Evolutionary conservation across 192 early-diverging fungal genomes (phyloP), one percentile per base, ranked within the genome.

Genomic region (Rhizophlyctis rosea): DNA sequence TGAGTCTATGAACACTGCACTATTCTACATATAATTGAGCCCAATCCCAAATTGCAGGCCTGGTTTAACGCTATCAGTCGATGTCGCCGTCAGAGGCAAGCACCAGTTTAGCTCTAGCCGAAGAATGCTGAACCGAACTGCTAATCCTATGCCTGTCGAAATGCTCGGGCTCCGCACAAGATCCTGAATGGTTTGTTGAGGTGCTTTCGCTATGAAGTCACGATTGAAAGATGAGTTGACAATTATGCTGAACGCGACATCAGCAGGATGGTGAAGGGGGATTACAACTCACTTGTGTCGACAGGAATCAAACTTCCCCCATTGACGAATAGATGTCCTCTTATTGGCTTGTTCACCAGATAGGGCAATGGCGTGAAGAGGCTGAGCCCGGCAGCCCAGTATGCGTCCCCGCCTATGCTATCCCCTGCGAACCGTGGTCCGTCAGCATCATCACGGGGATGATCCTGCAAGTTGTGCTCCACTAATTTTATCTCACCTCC

Each of bases 41-140:
- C 93, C 95, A 27, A 97, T 70, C 4, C 93, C 93, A 69, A 98
- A 84, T 69, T 95, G 89, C 50, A 89, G 72, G 3, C 93, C 93
- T 11, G 85, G 76, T 63, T 87, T 86, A 14, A 90, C 61, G 13
- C 30, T 31, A 58, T 81, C 80, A 0, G 68, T 74, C 21, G 34
- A 47, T 1, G 63, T 63, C 24, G 70, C 70, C 3, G 34, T 56
- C 23, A 80, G 23, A 18, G 96, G 96, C 25, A 96, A 54, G 65
- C 91, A 91, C 66, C 87, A 93, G 67, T 96, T 97, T 24, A 98
- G 69, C 75, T 98, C 96, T 1, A 92, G 81, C 14, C 94, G 82
- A 36, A 92, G 82, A 36, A 91, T 82, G 54, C 86, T 88, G 69
- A 96, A 94, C 35, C 85, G 86, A 31, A 91, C 91, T 9, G 88